These are phyloP conservation scores for Claviceps pusilla DNA, from an alignment of 2,329 filamentous ascomycete genomes.

Conservation along the genomic window DNA sequence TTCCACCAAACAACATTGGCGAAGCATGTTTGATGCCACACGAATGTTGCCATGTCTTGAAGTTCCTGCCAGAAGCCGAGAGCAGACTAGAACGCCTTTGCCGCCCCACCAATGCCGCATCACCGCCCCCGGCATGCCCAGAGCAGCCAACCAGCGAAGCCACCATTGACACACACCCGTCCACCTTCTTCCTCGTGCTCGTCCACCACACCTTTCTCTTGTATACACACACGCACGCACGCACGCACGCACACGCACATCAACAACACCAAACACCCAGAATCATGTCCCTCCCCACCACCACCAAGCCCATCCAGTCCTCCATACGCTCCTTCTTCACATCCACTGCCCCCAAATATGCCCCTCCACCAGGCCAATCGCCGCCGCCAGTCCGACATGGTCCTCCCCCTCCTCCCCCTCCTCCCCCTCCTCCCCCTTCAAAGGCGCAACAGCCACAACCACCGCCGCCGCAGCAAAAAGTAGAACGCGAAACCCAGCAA, in stretches of 20 bases:
- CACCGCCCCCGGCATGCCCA: no score
- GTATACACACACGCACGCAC: no score
- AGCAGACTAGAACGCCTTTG: no score
- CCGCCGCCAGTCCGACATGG: constrained; percentile 15
- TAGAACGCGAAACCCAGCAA: neutral
- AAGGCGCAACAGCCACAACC: constrained; percentile 8
- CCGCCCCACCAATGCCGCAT: no score
- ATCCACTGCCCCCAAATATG: constrained; percentile 26
- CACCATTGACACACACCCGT: neutral
- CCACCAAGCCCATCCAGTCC: constrained; percentile 26
- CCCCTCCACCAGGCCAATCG: constrained; percentile 16
- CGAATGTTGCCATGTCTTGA: no score
- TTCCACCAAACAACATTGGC: no score
- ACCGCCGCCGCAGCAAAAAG: neutral
- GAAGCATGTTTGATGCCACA: no score
- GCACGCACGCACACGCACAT: neutral
- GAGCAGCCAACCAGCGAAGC: no score
- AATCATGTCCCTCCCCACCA: constrained; percentile 29
- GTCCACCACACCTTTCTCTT: neutral
- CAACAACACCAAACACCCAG: neutral
- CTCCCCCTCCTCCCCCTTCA: constrained; percentile 8
- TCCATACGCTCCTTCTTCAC: constrained; percentile 51
- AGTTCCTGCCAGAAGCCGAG: no score
- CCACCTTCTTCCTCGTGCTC: neutral
- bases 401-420: constrained; percentile 9